Evolutionary conservation across 495 filamentous ascomycete species (phyloP).

Genomic region (Glonium stellatum): DNA sequence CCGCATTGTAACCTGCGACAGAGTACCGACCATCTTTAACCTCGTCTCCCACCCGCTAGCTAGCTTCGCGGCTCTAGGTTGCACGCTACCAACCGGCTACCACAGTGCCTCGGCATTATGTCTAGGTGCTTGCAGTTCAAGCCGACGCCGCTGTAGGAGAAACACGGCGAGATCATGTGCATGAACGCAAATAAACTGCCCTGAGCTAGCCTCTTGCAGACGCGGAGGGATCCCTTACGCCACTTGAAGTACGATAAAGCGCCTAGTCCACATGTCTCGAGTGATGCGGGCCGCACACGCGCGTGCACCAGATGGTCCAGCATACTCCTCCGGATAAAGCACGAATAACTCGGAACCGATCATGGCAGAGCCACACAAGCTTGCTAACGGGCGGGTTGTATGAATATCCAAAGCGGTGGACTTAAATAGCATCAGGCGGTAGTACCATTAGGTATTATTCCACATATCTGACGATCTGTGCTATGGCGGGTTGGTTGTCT

Average conservation of each 20-base stretch:
- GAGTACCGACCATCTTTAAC: too few species aligned
- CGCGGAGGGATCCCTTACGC: neutral
- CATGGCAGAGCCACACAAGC: neutral
- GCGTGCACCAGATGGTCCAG: neutral
- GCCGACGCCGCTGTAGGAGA: too few species aligned
- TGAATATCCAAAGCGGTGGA: neutral
- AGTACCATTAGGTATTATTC: neutral
- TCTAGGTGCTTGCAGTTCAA: too few species aligned
- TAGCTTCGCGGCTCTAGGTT: too few species aligned
- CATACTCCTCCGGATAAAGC: constrained; percentile 1
- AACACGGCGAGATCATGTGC: constrained; percentile 3
- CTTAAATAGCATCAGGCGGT: neutral
- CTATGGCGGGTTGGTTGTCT: constrained; percentile 1
- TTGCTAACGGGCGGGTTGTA: neutral
- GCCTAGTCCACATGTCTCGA: neutral
- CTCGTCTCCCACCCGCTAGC: too few species aligned
- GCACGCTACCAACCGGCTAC: too few species aligned
- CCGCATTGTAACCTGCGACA: too few species aligned
- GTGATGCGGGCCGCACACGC: neutral
- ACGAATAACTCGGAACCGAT: neutral
- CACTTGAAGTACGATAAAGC: neutral
- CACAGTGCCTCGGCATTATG: too few species aligned
- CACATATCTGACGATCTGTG: constrained; percentile 1
- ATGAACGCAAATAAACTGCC: constrained; percentile 4
- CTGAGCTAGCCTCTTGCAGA: neutral